Evolutionary conservation across 2,329 filamentous ascomycete species (phyloP).

Genomic region (Truncatella angustata): DNA sequence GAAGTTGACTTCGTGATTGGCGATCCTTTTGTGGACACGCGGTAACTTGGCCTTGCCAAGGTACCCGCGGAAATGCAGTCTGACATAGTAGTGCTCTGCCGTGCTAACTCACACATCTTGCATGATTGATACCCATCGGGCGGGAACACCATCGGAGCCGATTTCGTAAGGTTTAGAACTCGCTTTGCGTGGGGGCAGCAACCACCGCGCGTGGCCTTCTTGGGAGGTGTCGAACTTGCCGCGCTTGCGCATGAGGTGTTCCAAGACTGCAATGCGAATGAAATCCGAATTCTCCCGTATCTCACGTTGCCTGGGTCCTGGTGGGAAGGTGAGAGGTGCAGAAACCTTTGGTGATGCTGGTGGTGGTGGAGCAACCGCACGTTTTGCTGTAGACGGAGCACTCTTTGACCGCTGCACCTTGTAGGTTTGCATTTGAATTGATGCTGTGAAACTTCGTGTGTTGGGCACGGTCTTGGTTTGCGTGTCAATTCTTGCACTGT

Average conservation of each 20-base stretch:
- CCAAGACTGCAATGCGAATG: slow-evolving; percentile 68
- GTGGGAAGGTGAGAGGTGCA: slow-evolving; percentile 35
- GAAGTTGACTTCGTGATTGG: background rate
- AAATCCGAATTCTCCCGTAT: slow-evolving; percentile 70
- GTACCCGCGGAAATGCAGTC: slow-evolving; percentile 2
- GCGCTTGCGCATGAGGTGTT: slow-evolving; percentile 67
- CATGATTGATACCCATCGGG: slow-evolving; percentile 51
- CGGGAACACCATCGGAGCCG: slow-evolving; percentile 56
- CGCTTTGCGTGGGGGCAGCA: slow-evolving; percentile 63
- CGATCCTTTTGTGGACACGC: background rate
- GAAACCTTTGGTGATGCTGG: slow-evolving; percentile 24
- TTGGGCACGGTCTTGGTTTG: slow-evolving; percentile 23
- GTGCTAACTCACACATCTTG: slow-evolving; percentile 14
- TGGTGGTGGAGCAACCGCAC: slow-evolving; percentile 24
- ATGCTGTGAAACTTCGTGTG: slow-evolving; percentile 55
- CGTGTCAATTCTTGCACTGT: slow-evolving; percentile 43
- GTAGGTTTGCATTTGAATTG: slow-evolving; percentile 72
- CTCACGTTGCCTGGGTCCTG: slow-evolving; percentile 60
- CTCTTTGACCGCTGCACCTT: slow-evolving; percentile 52
- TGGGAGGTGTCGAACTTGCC: slow-evolving; percentile 66
- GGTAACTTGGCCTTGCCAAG: background rate
- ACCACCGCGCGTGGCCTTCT: slow-evolving; percentile 66
- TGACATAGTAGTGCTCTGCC: background rate
- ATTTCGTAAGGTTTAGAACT: slow-evolving; percentile 54
- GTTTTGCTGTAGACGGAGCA: slow-evolving; percentile 22